Evolutionary conservation across 2,329 filamentous ascomycete species (phyloP).

Genomic region (Epichloe amarillans): DNA sequence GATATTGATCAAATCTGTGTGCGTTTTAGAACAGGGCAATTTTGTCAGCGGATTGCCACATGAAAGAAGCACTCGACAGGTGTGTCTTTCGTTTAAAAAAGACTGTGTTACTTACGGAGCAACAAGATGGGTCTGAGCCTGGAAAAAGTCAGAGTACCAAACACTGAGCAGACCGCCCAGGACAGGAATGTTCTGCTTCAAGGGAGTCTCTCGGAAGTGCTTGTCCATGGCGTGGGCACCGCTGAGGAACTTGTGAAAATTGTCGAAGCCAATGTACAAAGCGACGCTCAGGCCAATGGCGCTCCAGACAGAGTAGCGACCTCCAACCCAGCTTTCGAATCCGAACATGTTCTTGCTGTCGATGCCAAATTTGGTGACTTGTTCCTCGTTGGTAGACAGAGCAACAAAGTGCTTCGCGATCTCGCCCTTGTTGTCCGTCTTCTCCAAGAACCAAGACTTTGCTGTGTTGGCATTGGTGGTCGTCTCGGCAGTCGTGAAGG

Average conservation of each 20-base stretch:
- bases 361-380: slow-evolving; percentile 98
- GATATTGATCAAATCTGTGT: slow-evolving; percentile 85
- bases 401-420: slow-evolving; percentile 99
- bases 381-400: slow-evolving; percentile 84
- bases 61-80: neutral
- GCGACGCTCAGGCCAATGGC: slow-evolving; percentile 92
- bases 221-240: slow-evolving; percentile 97
- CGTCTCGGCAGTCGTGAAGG: slow-evolving; percentile 97
- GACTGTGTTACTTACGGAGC: slow-evolving; percentile 55
- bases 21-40: slow-evolving; percentile 2
- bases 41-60: neutral
- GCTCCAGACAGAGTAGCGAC: slow-evolving; percentile 97
- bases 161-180: slow-evolving; percentile 88
- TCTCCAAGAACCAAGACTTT: slow-evolving; percentile 91
- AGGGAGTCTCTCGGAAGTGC: slow-evolving; percentile 84
- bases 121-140: slow-evolving; percentile 92
- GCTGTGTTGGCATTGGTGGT: slow-evolving; percentile 94
- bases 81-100: neutral
- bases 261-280: slow-evolving; percentile 91
- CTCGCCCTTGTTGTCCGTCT: slow-evolving; percentile 60
- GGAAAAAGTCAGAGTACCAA: slow-evolving; percentile 99
- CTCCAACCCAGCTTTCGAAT: slow-evolving; percentile 97
- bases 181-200: slow-evolving; percentile 89
- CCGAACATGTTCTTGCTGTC: slow-evolving; percentile 99
- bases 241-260: slow-evolving; percentile 91